Evolutionary conservation across 2,329 filamentous ascomycete genomes (phyloP), one percentile per base, ranked within the genome.

Genomic region (Alternaria dauci): DNA sequence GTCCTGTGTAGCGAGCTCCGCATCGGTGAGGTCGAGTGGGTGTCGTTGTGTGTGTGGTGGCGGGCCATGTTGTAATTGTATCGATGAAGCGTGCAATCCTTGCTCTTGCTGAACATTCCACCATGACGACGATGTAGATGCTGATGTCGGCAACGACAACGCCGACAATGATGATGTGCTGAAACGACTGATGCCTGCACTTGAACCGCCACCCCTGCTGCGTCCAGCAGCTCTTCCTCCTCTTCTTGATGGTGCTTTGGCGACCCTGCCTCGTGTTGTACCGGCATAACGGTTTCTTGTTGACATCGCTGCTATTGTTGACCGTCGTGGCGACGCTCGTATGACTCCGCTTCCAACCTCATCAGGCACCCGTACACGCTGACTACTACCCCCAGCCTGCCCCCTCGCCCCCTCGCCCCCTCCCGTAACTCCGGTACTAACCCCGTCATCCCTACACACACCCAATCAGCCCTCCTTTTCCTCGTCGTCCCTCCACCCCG

Each of bases 391-490:
- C 1, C 34, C 20, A 25, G 23, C 50, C 8, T 41, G 11, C 16
- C 34, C 50, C 12, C 16, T 20, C 25, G 16, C 12, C 43, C 28
- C 50, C 30, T 16, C 20, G 23, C 50, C 50, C 34, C 25, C 50
- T 34, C 9, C 50, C 34, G 16, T 23, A 9, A 7, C 2, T 14
- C 32, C 2, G 4, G 5, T n/a, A 12, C 18, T 7, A 38, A 20
- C 32, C 20, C 25, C 32, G 14, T 50, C 46, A 50, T n/a, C 46
- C 46, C 46, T 50, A 50, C 20, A 36, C 46, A 39, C 48, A 42
- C 42, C 52, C 32, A 47, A 55, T 47, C 52, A 55, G 52, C 52
- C 39, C 62, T 39, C 43, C 43, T 36, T 51, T 52, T 52, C 36
- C 30, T 48, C 43, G 9, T 51, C 42, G 41, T 43, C 55, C n/a